Evolutionary conservation across 371 early-diverging fungal species (phyloP), one percentile per base, ranked within the genome.

Genomic region (Zychaea mexicana): DNA sequence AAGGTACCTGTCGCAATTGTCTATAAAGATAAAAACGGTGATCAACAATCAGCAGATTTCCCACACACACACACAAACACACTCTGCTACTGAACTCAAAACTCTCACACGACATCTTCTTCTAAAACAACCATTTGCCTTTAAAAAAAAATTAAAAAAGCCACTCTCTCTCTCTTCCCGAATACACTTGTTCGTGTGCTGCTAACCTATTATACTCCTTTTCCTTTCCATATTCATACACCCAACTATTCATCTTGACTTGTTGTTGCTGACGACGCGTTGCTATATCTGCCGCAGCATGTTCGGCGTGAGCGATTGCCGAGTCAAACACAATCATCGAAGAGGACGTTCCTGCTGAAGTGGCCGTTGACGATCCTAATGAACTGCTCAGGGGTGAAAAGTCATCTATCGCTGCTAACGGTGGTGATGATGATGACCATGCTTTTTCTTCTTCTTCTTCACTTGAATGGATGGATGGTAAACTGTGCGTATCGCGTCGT

Each of bases 1-100:
- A n/a, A n/a, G n/a, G n/a, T 58, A 74, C 74, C 71, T 75, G 69
- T 27, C 70, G 62, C 31, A 62, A 45, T 52, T 72, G 72, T 33
- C 72, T 64, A 60, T 10, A 53, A 49, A 49, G 22, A 6, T 17
- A 47, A 49, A 8, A 24, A 12, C 5, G 24, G 22, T 24, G 49
- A 49, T 49, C 24, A 49, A 49, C 49, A 19, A 55, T 10, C n/a
- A 55, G 55, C n/a, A 32, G 36, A 55, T 55, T 55, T 55, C 31
- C n/a, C 36, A 55, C 36, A 33, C 46, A 47, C 7, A 38, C 17
- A 7, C 59, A 27, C 24, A 26, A 45, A 13, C 17, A 53, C 13
- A 10, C 32, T 45, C 19, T 28, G n/a, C 38, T 52, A 26, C 27
- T 36, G 45, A 39, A 19, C n/a, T 2, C 0, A 26, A 19, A 10